Base-by-base conservation (phyloP, 2,329 filamentous ascomycete genomes). In the Venturia effusa region DNA sequence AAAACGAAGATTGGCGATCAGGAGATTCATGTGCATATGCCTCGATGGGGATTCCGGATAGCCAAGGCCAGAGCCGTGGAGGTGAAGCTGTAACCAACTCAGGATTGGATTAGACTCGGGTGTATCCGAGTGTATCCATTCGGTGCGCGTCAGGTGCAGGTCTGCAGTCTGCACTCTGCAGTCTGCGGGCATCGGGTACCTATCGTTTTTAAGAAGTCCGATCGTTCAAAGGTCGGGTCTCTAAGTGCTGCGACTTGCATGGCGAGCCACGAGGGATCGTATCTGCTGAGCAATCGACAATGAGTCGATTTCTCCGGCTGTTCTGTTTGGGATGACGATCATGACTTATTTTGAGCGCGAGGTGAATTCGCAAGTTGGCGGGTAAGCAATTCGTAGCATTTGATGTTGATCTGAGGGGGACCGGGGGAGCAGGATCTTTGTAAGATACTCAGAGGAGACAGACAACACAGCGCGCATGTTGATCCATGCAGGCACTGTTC, bases 11-110 rank as follows among this genome's bases (percentile, higher is more conserved):
- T 72, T 32, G 76, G 68, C 34, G 72, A 76, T 13, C 71, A 70
- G 55, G 73, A 74, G 24, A 74, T 88, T 24, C 78, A 79, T 63
- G 74, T 89, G 40, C 85, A 89, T 75, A 81, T 82, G 63, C 86
- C 86, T 7, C 78, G 86, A 67, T 80, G 82, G 70, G 81, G 82
- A 27, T 88, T 86, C 71, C 76, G 78, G 65, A 73, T 85, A 72
- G 69, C 68, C 75, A 30, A 71, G 22, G 45, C 30, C 30, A 51
- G 51, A 41, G 24, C 27, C 2, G 60, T 24, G 40, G 27, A 22
- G 39, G n/a, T 51, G 40, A 62, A 51, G 41, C 39, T 62, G 37
- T 62, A 24, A 30, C 32, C 27, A 17, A 17, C 27, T 37, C 34
- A 43, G 19, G 59, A 40, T 22, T 24, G 59, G 37, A 22, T 15